phyloP scores from a whole-genome alignment of 78 protist species.

The Monosiga brevicollis region DNA sequence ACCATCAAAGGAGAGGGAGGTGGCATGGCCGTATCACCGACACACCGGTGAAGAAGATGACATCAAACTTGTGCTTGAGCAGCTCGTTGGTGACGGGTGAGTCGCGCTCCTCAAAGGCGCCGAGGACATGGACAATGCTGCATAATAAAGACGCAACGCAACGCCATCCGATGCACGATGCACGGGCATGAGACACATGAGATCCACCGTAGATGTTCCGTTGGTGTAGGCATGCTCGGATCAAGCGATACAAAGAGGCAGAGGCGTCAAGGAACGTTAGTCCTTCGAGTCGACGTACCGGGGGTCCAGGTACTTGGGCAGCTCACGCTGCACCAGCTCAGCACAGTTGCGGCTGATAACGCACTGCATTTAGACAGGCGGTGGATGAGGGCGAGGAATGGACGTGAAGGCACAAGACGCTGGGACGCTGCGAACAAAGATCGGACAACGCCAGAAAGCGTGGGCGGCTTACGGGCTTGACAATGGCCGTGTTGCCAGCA shows the following conservation, averaged over 20 bases:
- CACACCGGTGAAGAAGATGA: conserved; percentile 51
- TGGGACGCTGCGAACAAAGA: too few relatives aligned
- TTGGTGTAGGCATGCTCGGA: too few relatives aligned
- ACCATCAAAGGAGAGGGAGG: too few relatives aligned
- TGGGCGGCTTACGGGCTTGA: conserved; percentile 35
- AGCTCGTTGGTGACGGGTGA: conserved; percentile 11
- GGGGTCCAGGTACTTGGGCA: not conserved
- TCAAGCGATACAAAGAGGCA: too few relatives aligned
- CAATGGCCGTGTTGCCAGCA: conserved; percentile 61
- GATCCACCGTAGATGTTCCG: too few relatives aligned
- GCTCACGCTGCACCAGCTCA: not conserved
- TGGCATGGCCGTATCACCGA: too few relatives aligned
- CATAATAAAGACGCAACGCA: not conserved
- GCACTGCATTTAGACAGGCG: not conserved
- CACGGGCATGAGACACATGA: too few relatives aligned
- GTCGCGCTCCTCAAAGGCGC: conserved; percentile 20
- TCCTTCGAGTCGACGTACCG: too few relatives aligned
- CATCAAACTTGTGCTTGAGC: conserved; percentile 22
- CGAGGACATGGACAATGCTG: not conserved
- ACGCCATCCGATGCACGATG: too few relatives aligned
- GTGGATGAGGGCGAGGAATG: conserved; percentile 1
- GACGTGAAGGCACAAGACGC: conserved; percentile 19
- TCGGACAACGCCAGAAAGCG: too few relatives aligned
- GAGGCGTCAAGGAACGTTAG: too few relatives aligned
- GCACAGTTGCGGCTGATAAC: not conserved